Evolutionary conservation across 2,329 filamentous ascomycete genomes (phyloP), one percentile per base, ranked within the genome.

Genomic region (Trichoderma cornu-damae): DNA sequence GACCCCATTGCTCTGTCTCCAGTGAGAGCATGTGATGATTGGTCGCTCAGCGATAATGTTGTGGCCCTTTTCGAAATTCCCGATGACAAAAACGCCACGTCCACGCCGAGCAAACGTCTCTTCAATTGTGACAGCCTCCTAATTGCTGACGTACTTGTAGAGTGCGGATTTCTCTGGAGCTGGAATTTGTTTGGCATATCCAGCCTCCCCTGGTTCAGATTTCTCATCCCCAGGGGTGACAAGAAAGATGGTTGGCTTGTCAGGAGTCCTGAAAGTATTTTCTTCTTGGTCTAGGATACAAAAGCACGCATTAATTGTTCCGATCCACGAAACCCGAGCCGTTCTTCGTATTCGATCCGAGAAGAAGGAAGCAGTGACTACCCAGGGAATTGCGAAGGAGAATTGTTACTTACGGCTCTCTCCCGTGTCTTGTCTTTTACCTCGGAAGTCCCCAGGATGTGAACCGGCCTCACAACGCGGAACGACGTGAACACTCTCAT

Each of bases 11-110:
- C 22, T 52, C 30, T 60, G 22, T n/a, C 24, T 42, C 56, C 59
- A 61, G 26, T 58, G 38, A 1, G 52, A 3, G 40, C 65, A 65
- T 6, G 44, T 56, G 12, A 70, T 26, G 6, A 51, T 20, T 14
- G 65, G 64, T 3, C 3, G 14, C 37, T 70, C 61, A 11, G 18
- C 0, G 9, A 68, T 62, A 26, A 70, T 63, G 1, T 1, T 50
- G 14, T 55, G 24, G 18, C 47, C 18, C 4, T 8, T n/a, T 3
- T 22, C 22, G 8, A 68, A 38, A 4, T 62, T n/a, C 1, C 4
- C 47, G 0, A 1, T 35, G 4, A 64, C 62, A 51, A 64, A 66
- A 6, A 70, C 40, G 8, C 69, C 68, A 5, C 12, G 28, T 3
- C 59, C 54, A 1, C 59, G 60, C 4, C 14, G 6, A 2, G 38